phyloP scores from a whole-genome alignment of 805 yeast species.

The Lipomyces spencermartinsiae region DNA sequence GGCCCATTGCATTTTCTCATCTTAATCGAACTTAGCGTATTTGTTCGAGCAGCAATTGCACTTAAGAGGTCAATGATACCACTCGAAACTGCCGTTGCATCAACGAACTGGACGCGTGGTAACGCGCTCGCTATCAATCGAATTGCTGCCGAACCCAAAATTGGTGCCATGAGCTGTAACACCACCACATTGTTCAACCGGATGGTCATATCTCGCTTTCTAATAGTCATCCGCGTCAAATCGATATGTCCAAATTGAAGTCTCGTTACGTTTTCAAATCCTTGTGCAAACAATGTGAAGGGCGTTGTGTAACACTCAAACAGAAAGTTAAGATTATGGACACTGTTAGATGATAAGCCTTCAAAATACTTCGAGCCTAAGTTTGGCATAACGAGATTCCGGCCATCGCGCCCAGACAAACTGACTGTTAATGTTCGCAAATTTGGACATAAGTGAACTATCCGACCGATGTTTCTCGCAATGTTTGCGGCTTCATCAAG shows the following conservation, averaged over 20 bases:
- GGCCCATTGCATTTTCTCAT: constrained; percentile 18
- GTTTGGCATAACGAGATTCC: constrained; percentile 18
- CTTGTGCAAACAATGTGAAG: constrained; percentile 26
- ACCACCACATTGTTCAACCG: constrained; percentile 19
- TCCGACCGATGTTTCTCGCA: neutral
- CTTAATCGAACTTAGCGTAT: constrained; percentile 19
- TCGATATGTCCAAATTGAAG: constrained; percentile 24
- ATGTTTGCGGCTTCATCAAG: constrained; percentile 9
- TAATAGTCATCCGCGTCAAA: constrained; percentile 20
- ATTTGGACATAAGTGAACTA: constrained; percentile 16
- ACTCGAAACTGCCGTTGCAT: constrained; percentile 15
- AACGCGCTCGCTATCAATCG: constrained; percentile 18
- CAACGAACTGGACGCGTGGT: constrained; percentile 22
- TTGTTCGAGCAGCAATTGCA: constrained; percentile 19
- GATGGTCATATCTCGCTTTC: constrained; percentile 9
- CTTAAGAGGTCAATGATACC: constrained; percentile 27
- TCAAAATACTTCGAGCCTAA: constrained; percentile 2
- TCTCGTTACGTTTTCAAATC: constrained; percentile 17
- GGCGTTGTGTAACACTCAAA: constrained; percentile 26
- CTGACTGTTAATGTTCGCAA: constrained; percentile 16
- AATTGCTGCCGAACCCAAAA: constrained; percentile 20
- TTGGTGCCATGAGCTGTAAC: constrained; percentile 18
- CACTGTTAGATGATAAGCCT: neutral
- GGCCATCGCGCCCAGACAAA: constrained; percentile 21
- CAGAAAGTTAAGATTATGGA: constrained; percentile 21